Evolutionary conservation across 2,329 filamentous ascomycete species (phyloP).

Genomic region (Fusarium albidum): DNA sequence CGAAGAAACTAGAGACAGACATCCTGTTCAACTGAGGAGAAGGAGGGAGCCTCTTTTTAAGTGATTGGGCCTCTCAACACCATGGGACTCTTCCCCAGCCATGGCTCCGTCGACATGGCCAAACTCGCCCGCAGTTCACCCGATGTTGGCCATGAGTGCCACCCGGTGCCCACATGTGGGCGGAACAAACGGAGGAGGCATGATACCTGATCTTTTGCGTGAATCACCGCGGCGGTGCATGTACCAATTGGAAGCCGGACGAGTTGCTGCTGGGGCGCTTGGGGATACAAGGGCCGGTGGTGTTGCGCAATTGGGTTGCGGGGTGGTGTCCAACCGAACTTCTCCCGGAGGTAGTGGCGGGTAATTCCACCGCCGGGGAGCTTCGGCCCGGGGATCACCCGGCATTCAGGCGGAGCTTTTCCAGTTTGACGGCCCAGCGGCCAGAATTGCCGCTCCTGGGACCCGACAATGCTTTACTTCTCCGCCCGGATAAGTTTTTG

Average conservation of each 20-base stretch:
- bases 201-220: conserved; percentile 2
- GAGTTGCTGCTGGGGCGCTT: conserved; percentile 9
- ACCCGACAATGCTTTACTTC: neutral
- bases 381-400: conserved; percentile 23
- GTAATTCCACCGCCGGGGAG: conserved; percentile 8
- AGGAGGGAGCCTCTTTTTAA: conserved; percentile 33
- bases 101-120: conserved; percentile 6
- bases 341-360: conserved; percentile 16
- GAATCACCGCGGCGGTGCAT: neutral
- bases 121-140: conserved; percentile 31
- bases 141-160: conserved; percentile 32
- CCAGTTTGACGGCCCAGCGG: conserved; percentile 4
- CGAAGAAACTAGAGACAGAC: conserved; percentile 9
- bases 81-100: conserved; percentile 15
- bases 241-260: conserved; percentile 11
- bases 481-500: neutral
- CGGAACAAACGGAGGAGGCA: neutral
- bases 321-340: conserved; percentile 5
- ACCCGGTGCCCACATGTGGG: conserved; percentile 29
- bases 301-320: conserved; percentile 33
- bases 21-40: conserved; percentile 22
- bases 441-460: neutral
- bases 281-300: conserved; percentile 8
- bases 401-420: conserved; percentile 26
- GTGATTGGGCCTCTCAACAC: conserved; percentile 10